A percentile compares a stretch with the other conserved stretches of the same genome.
Evolutionary conservation across 2,329 filamentous ascomycete genomes (phyloP).

Genomic region (Huntiella decipiens): DNA sequence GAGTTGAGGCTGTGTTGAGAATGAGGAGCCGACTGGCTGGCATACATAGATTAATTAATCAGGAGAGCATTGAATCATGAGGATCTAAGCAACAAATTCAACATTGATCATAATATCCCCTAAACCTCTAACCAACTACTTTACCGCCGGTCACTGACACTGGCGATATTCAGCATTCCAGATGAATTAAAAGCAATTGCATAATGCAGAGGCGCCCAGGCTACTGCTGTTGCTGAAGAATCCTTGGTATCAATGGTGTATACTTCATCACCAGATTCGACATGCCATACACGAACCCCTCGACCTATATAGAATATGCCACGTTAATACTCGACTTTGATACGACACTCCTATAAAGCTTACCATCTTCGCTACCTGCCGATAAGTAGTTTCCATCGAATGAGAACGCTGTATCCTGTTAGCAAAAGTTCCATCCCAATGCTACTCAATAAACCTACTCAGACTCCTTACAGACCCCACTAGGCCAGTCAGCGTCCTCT

Average conservation of each 20-base stretch:
- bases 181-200: conserved; percentile 55
- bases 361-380: conserved; percentile 55
- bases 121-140: background rate
- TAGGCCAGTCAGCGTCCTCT: conserved; percentile 50
- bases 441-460: conserved; percentile 23
- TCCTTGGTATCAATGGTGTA: conserved; percentile 51
- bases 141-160: conserved; percentile 7
- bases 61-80: too few relatives aligned
- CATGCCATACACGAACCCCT: conserved; percentile 48
- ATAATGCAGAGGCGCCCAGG: conserved; percentile 61
- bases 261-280: conserved; percentile 54
- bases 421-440: background rate
- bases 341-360: conserved; percentile 11
- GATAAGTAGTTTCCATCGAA: conserved; percentile 61
- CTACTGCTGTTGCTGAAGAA: conserved; percentile 40
- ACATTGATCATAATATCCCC: too few relatives aligned
- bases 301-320: background rate
- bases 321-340: background rate
- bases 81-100: too few relatives aligned
- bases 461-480: conserved; percentile 51
- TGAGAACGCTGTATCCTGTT: conserved; percentile 39
- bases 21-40: too few relatives aligned
- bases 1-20: too few relatives aligned
- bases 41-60: too few relatives aligned
- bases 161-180: conserved; percentile 47